A percentile compares a stretch with the other conserved stretches of the same genome.
Conservation (phyloP, 768 basidiomycete species). For the Collybia sordida region DNA sequence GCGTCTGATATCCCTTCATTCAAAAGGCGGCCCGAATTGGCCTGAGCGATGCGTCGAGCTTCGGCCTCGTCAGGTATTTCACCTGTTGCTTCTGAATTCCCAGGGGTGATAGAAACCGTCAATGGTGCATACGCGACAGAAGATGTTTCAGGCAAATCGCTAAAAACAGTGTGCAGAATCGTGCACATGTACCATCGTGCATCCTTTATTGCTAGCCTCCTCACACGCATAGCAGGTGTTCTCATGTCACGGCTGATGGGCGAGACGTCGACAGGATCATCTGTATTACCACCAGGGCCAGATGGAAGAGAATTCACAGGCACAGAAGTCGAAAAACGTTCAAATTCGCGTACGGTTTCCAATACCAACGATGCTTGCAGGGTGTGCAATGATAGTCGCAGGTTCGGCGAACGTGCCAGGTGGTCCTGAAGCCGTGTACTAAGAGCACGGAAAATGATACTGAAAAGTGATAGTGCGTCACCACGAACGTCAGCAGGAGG, state of each 20-base stretch:
- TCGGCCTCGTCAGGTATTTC: background rate
- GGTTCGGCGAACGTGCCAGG: constrained; percentile 5
- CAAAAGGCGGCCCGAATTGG: constrained; percentile 6
- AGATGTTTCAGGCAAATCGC: background rate
- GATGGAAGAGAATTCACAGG: background rate
- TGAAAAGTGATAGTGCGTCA: constrained; percentile 26
- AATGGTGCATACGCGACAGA: background rate
- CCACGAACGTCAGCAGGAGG: constrained; percentile 24
- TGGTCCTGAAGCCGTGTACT: constrained; percentile 6
- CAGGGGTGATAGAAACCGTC: constrained; percentile 2
- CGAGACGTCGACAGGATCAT: background rate
- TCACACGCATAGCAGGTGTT: constrained; percentile 23
- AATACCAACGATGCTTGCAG: constrained; percentile 32
- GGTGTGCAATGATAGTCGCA: constrained; percentile 15
- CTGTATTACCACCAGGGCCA: constrained; percentile 2
- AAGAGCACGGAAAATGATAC: constrained; percentile 17
- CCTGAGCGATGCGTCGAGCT: background rate
- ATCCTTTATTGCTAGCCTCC: constrained; percentile 45
- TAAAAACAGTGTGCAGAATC: constrained; percentile 37
- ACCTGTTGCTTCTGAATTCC: background rate
- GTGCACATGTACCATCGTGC: constrained; percentile 53
- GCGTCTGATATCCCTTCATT: constrained; percentile 12
- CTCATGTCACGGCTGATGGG: background rate
- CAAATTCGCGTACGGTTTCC: constrained; percentile 37
- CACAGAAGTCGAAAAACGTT: constrained; percentile 23